These are phyloP conservation scores for Basidiobolus heterosporus DNA, from an alignment of 371 early-diverging fungal genomes.

Conservation along the genomic window DNA sequence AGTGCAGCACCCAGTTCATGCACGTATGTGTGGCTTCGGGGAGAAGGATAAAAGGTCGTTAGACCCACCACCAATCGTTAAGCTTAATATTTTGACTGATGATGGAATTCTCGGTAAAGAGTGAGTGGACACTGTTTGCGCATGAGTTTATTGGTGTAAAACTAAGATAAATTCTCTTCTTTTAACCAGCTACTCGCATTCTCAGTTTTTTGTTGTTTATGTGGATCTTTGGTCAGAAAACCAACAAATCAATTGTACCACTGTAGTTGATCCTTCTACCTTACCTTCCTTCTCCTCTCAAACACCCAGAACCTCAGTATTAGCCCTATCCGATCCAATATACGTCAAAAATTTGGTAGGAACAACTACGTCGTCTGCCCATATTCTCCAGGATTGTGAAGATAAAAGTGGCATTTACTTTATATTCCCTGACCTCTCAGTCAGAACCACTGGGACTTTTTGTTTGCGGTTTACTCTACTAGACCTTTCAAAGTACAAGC, in stretches of 20 bases:
- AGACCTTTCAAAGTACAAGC: not conserved
- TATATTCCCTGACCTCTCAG: conserved; percentile 51
- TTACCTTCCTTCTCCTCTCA: conserved; percentile 18
- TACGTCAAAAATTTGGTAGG: conserved; percentile 51
- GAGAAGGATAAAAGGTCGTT: conserved; percentile 48
- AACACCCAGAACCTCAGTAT: too few species aligned
- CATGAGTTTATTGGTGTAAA: conserved; percentile 6
- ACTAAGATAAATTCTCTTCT: not conserved
- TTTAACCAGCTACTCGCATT: not conserved
- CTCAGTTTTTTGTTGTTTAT: conserved; percentile 3
- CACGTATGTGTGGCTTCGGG: conserved; percentile 74
- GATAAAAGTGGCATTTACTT: conserved; percentile 56
- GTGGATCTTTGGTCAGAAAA: conserved; percentile 38
- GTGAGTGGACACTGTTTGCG: conserved; percentile 15
- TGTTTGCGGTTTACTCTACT: conserved; percentile 39
- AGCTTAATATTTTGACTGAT: conserved; percentile 12
- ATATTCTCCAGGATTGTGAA: conserved; percentile 35
- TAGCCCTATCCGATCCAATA: conserved; percentile 11
- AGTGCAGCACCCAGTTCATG: conserved; percentile 58
- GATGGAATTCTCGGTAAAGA: conserved; percentile 9
- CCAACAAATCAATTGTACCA: conserved; percentile 18
- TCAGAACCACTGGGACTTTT: conserved; percentile 46
- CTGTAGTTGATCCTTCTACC: conserved; percentile 30
- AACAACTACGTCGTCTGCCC: conserved; percentile 45
- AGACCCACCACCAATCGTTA: conserved; percentile 35